A percentile compares a stretch with the other conserved stretches of the same genome.
Conservation (phyloP, 345 rosid species). For the Aquilaria yunnanensis region DNA sequence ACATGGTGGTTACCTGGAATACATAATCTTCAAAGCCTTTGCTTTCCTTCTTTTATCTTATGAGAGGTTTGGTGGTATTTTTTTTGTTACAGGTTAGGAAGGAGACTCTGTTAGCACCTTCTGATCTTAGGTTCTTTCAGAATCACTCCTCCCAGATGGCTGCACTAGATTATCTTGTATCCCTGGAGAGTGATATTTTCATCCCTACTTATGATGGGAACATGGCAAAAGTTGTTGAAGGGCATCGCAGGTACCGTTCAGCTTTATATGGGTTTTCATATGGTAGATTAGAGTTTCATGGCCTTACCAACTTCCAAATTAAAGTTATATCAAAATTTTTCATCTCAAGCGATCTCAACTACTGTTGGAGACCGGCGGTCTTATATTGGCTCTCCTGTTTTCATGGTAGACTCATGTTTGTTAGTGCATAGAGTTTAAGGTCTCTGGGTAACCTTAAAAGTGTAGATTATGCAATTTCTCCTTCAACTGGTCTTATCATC, state of each 20-base stretch:
- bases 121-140: constrained; percentile 67
- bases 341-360: not conserved
- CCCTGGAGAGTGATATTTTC: constrained; percentile 91
- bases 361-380: not conserved
- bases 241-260: constrained; percentile 78
- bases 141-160: constrained; percentile 93
- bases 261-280: not conserved
- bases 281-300: constrained; percentile 1
- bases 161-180: constrained; percentile 90
- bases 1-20: constrained; percentile 11
- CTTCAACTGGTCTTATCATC: not conserved
- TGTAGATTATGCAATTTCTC: not conserved
- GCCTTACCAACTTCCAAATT: not conserved
- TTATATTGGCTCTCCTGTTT: no score
- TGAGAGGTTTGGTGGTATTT: constrained; percentile 2
- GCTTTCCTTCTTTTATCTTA: not conserved
- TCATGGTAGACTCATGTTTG: no score
- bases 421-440: no score
- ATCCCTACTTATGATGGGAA: constrained; percentile 96
- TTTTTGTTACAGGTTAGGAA: constrained; percentile 62
- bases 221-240: constrained; percentile 99
- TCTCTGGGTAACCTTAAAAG: no score
- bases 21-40: not conserved
- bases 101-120: constrained; percentile 65
- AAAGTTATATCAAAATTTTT: constrained; percentile 7